Evolutionary conservation across 2,329 filamentous ascomycete species (phyloP).

Genomic region (Exophiala dermatitidis): DNA sequence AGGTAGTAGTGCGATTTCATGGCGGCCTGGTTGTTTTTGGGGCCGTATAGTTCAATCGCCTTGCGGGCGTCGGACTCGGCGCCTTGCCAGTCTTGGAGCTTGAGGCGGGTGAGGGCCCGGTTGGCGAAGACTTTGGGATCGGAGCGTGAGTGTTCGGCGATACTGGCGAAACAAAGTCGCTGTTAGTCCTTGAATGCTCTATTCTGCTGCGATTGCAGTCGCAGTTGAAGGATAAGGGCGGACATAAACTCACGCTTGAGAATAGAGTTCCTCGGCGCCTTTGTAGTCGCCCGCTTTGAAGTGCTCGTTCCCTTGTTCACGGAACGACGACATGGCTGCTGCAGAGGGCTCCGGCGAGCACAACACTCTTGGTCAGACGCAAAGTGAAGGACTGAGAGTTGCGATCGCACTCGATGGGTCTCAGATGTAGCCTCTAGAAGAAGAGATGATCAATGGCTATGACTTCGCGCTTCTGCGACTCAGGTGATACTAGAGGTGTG

Average conservation of each 20-base stretch:
- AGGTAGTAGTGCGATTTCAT: slow-evolving; percentile 83
- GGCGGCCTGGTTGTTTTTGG: slow-evolving; percentile 43
- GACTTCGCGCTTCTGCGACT: neutral
- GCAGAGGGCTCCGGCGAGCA: neutral
- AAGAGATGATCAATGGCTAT: neutral
- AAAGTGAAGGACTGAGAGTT: no score
- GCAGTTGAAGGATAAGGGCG: neutral
- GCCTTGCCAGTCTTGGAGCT: slow-evolving; percentile 63
- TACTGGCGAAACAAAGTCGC: slow-evolving; percentile 41
- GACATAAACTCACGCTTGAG: slow-evolving; percentile 37
- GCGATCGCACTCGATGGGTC: no score
- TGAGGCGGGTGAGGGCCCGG: slow-evolving; percentile 73
- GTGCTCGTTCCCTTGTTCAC: slow-evolving; percentile 39
- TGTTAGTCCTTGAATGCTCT: no score
- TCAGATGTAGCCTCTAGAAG: no score
- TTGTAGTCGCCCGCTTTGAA: slow-evolving; percentile 41
- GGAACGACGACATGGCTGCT: slow-evolving; percentile 10
- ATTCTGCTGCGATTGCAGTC: no score
- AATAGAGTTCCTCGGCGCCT: slow-evolving; percentile 42
- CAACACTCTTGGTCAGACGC: no score
- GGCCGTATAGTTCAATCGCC: slow-evolving; percentile 59
- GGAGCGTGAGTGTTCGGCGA: slow-evolving; percentile 62
- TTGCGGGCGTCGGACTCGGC: slow-evolving; percentile 70
- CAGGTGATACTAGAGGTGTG: neutral
- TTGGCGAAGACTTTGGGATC: slow-evolving; percentile 84